Evolutionary conservation across 805 yeast genomes (phyloP), one percentile per base, ranked within the genome.

Genomic region (Sungouiozyma ichnusensis): DNA sequence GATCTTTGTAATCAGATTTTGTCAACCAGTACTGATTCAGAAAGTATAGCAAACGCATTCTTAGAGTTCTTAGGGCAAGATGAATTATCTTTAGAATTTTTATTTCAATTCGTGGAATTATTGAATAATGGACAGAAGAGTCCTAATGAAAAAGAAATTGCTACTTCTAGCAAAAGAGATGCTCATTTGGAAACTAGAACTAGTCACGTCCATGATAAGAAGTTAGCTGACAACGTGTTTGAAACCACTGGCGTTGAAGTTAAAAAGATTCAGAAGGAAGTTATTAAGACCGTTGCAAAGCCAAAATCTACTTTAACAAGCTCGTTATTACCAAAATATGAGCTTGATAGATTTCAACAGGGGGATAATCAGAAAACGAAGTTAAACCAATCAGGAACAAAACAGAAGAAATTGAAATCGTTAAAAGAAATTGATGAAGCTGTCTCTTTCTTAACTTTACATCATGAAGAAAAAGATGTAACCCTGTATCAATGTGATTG

Each of bases 391-490:
- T 24, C 29, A 7, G 29, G 29, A 17, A n/a, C 57, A 50, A 63
- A 49, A 48, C 62, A 42, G 50, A 69, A 64, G 47, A 77, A 72
- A 52, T 57, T 78, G 6, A 79, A 74, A 33, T 72, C 76, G 19
- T 57, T 83, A 42, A 68, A 75, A 38, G 90, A 82, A 44, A 70
- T 83, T 6, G 87, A 82, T 44, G 74, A 76, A 1, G 78, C 79
- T 0, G 61, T 82, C 35, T 62, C 67, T 47, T 71, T 76, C 44
- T 55, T 78, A 50, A 80, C 82, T 47, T 48, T 70, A 3, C 55
- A 57, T 6, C 47, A 51, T 18, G 44, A 42, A n/a, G 50, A 49
- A 7, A 43, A 42, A 3, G 46, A 49, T 44, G 46, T 51, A 15
- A 46, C 46, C 17, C 52, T 54, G 11, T 57, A 67, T 16, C 56